A percentile compares a stretch with the other conserved stretches of the same genome.
Conservation (phyloP, 352 stramenopile genomes). For the Globisporangium parvum region DNA sequence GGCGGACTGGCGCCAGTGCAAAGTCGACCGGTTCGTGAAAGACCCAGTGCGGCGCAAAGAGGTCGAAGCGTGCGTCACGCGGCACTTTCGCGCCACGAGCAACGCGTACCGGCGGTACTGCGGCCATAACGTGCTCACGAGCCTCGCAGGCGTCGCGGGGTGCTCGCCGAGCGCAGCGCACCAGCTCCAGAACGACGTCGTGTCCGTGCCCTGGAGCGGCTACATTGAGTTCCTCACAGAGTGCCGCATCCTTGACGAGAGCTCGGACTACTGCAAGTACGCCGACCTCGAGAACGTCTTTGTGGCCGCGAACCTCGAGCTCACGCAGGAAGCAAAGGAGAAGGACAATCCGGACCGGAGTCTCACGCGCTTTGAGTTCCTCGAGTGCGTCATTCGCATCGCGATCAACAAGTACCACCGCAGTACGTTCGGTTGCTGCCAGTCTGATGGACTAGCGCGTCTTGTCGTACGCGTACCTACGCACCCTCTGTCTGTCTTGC, state of each 20-base stretch:
- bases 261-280: conserved; percentile 55
- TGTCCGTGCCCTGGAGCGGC: conserved; percentile 62
- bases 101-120: conserved; percentile 67
- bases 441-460: no score
- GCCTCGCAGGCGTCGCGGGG: conserved; percentile 30
- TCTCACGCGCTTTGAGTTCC: conserved; percentile 74
- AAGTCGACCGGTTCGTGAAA: conserved; percentile 72
- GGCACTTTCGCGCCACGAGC: conserved; percentile 48
- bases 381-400: conserved; percentile 70
- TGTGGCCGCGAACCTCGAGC: conserved; percentile 69
- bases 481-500: background rate
- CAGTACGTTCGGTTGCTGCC: conserved; percentile 22
- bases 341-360: conserved; percentile 76
- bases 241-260: conserved; percentile 56
- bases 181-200: conserved; percentile 63
- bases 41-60: conserved; percentile 47
- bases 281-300: conserved; percentile 80
- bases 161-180: conserved; percentile 31
- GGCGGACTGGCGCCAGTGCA: conserved; percentile 70
- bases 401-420: conserved; percentile 75
- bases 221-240: conserved; percentile 69
- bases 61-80: conserved; percentile 44
- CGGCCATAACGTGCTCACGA: conserved; percentile 51
- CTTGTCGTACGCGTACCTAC: no score
- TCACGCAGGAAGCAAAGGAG: conserved; percentile 71